These are phyloP conservation scores for Kwoniella bestiolae DNA, from an alignment of 768 basidiomycete genomes.

Conservation along the genomic window DNA sequence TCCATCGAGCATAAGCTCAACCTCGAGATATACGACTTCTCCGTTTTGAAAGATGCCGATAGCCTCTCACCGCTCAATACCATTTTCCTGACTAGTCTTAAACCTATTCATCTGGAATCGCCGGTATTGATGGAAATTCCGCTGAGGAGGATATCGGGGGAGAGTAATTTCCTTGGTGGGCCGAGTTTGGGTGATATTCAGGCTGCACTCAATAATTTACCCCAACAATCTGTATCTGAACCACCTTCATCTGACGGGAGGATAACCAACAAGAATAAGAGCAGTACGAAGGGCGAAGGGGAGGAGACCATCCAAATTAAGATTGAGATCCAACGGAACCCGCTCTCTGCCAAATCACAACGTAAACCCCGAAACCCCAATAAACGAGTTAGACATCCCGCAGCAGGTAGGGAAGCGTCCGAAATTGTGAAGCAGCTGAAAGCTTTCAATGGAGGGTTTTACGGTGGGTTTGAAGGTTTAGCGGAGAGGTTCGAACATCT, in stretches of 20 bases:
- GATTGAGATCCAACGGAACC: conserved; percentile 14
- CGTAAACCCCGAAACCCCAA: neutral
- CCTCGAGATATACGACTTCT: conserved; percentile 25
- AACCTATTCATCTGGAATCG: conserved; percentile 25
- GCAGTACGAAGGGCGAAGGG: neutral
- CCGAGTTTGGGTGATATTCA: conserved; percentile 28
- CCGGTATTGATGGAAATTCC: conserved; percentile 36
- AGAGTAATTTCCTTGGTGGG: conserved; percentile 29
- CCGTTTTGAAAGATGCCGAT: conserved; percentile 28
- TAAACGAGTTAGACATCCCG: conserved; percentile 8
- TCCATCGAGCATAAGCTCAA: conserved; percentile 38
- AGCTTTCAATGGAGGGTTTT: conserved; percentile 39
- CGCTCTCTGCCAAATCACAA: neutral
- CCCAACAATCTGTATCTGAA: neutral
- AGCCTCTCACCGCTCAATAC: neutral
- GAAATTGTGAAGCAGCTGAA: conserved; percentile 33
- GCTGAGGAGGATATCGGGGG: conserved; percentile 8
- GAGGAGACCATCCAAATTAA: conserved; percentile 8
- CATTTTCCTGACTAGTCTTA: conserved; percentile 31
- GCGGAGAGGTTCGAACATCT: conserved; percentile 29
- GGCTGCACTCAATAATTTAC: conserved; percentile 14
- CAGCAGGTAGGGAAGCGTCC: conserved; percentile 32
- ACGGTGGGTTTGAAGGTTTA: conserved; percentile 47
- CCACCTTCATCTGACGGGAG: too few relatives aligned
- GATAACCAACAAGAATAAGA: neutral